Evolutionary conservation across 805 yeast species (phyloP), one percentile per base, ranked within the genome.

Genomic region (Kodamaea sagamina): DNA sequence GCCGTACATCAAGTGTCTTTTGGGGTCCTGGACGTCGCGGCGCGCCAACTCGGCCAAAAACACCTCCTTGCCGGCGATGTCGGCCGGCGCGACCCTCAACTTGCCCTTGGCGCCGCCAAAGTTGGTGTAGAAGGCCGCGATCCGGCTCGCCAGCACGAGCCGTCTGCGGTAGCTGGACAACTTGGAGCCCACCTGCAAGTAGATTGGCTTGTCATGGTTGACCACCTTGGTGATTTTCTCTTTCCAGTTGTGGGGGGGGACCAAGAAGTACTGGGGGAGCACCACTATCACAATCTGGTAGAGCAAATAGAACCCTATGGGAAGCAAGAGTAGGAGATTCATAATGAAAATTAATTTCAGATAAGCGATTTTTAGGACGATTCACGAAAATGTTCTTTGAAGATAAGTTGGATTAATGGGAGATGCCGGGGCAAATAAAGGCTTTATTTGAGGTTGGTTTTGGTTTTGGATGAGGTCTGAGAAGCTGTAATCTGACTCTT

Each of bases 1-100:
- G 4, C 98, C 99, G 59, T 71, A 84, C 8, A 88, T 62, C 7
- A 72, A 51, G 31, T 56, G 61, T 19, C 86, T 57, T 11, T 51
- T 45, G 1, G 66, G 61, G 51, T 74, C 78, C 2, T 56, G 48
- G 2, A 61, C 60, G 40, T 59, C 67, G 28, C 74, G 54, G 6
- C 61, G 58, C 36, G 49, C 52, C 67, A 63, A 60, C 12, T 47
- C 51, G 6, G 51, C 48, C 36, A 61, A 38, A 48, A 67, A 68
- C 18, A 29, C 42, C 29, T 51, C 45, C 19, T 54, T 47, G 11
- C 53, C 50, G 39, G 54, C 53, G 13, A 47, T 19, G 45, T 71
- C 76, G 6, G 38, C 52, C 1, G 66, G 67, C 24, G 45, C 46
- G 9, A 71, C 46, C 41, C 62, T 67, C 24, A 71, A 34, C 50